Base-by-base conservation (phyloP, 1,284 basidiomycete genomes). In the Leccinum fallax region DNA sequence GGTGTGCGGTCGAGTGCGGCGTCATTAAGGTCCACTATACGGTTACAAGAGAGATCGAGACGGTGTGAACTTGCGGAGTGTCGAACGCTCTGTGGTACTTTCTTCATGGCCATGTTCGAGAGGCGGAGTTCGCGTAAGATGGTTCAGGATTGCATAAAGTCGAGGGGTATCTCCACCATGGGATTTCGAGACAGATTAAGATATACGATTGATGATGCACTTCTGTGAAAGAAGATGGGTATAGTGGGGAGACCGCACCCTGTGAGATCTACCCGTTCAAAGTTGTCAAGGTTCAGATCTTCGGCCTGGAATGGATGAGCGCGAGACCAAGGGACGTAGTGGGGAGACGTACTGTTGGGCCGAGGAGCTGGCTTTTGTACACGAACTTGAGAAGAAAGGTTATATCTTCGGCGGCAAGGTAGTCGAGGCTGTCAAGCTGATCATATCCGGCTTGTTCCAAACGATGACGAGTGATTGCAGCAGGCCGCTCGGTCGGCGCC, bases 131-230 rank as follows among this genome's bases (percentile, higher is more conserved):
- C 95, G 57, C 90, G 89, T 32, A 99, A 83, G 5, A 81, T 86
- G 3, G 85, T 87, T 72, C 95, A 98, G 10, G 91, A 87, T 76
- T 98, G 94, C 57, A 98, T 91, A 74, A 99, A 99, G 78, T 99
- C 97, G 55, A 94, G 86, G 0, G 97, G 97, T 40, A 99, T 89
- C 74, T 99, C 97, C 59, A 96, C 86, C 85, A 97, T 95, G 1
- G 97, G 95, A 73, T 99, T 99, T 62, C 92, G 88, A 3, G 95
- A 97, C 8, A 99, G 84, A 68, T 95, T 94, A 62, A 99, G 88
- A 57, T 85, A 90, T 67, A 93, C 82, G 71, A 99, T 95, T 56
- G 87, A 87, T 69, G 93, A 88, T 3, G 96, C 95, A 67, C 95
- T 89, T 62, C 88, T 83, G 75, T 99, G 95, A 5, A 98, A 82